Evolutionary conservation across 306 rosid genomes (phyloP), one percentile per base, ranked within the genome.

Genomic region (Cucurbita argyrosperma): DNA sequence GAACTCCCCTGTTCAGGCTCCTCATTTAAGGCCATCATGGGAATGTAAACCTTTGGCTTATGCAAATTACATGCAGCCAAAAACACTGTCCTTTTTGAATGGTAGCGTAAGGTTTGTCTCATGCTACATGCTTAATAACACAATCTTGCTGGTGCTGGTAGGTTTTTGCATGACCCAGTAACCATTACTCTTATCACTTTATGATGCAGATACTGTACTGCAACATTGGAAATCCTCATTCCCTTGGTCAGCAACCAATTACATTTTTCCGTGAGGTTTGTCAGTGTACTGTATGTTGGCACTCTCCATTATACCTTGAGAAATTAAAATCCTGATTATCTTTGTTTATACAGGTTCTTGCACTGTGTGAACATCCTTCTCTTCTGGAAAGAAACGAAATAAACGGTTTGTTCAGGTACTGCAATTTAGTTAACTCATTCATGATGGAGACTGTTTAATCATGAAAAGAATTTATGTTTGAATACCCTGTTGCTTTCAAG

Each of bases 141-240:
- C 23, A 56, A 21, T 38, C 23, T 53, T 69, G 23, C 19, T 23
- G 45, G 74, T 49, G 50, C 62, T 53, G 18, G 37, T 16, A 52
- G 47, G 63, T 10, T 53, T 52, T 53, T 10, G 21, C 16, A n/a
- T 8, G 50, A 52, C 16, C 75, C 60, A 50, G 16, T 71, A 37
- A 38, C 39, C 49, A 39, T 40, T 19, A 49, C 0, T 11, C 23
- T 11, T 11, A 19, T 75, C 11, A 64, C 62, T 63, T 50, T 53
- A 47, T 52, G 21, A 76, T 74, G 71, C 81, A 92, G 98, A 88
- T 92, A 67, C 82, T 92, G 61, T 92, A 90, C 85, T 92, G 98
- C 87, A 92, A 92, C 84, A 92, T 90, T 52, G 98, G 98, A 83
- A 92, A 92, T 80, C 98, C 98, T 66, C 98, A 92, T 81, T 88